Evolutionary conservation across 257 asterid species (phyloP), one percentile per base, ranked within the genome.

Genomic region (Solanum pinnatisectum): DNA sequence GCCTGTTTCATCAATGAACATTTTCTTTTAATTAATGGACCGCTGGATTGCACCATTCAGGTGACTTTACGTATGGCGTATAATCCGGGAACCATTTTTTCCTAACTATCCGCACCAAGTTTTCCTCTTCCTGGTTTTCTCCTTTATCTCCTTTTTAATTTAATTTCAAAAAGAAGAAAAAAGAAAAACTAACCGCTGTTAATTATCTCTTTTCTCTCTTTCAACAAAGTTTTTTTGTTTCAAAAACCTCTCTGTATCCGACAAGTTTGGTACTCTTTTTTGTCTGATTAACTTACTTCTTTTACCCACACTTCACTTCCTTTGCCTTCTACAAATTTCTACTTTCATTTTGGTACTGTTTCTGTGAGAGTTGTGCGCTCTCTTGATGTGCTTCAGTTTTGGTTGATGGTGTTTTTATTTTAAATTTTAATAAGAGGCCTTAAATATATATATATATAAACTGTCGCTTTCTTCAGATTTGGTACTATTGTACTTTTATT

Each of bases 31-130:
- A 15, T 33, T 40, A 95, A 84, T 86, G 35, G 12, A 92, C 99
- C 99, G 98, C 91, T 90, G 16, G 84, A 12, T 60, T 84, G 22
- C 63, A 87, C 99, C 99, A 95, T 86, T 94, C 84, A 92, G 90
- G 87, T 91, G 87, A 59, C n/a, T 72, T 89, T 89, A 90, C 98
- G 97, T 88, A 70, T 83, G 93, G 94, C 98, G 93, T 92, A 95
- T 86, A 92, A 90, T 90, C 92, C 93, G 98, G 97, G 77, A 93
- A 89, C 84, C 42, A 88, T 15, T 89, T 79, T 89, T 91, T 88
- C 91, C 90, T 91, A 59, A 94, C 90, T 84, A 90, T 89, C 90
- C 91, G 98, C 97, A 93, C 96, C 79, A 84, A 93, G 91, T 92
- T 93, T 89, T 93, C 84, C 90, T 90, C 74, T 16, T 87, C 56